Percentiles rank a stretch among this genome's conserved stretches.
These are phyloP conservation scores for Moringa oleifera DNA, from an alignment of 345 rosid species.

Conservation along the genomic window DNA sequence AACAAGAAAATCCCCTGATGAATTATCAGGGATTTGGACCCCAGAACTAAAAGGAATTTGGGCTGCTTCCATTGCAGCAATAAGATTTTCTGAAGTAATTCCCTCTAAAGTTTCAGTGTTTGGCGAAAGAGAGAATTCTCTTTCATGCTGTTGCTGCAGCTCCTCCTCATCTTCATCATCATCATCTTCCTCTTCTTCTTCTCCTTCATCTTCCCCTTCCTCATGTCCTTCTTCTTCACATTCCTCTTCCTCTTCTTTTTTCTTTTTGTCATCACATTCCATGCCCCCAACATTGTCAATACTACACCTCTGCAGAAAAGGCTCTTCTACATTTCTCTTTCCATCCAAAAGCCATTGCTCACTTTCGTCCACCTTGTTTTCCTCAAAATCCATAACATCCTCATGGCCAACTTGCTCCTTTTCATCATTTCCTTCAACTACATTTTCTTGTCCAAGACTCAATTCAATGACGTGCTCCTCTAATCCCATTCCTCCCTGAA, in stretches of 20 bases:
- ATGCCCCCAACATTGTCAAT: slow-evolving; percentile 16
- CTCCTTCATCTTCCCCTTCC: slow-evolving; percentile 34
- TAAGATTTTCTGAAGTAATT: slow-evolving; percentile 47
- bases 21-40: slow-evolving; percentile 39
- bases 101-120: slow-evolving; percentile 41
- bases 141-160: slow-evolving; percentile 32
- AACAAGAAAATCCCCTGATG: slow-evolving; percentile 52
- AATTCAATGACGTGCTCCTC: slow-evolving; percentile 62
- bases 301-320: slow-evolving; percentile 43
- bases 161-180: slow-evolving; percentile 33
- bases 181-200: slow-evolving; percentile 19
- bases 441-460: slow-evolving; percentile 53
- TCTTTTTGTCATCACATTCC: slow-evolving; percentile 20
- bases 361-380: slow-evolving; percentile 32
- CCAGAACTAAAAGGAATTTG: slow-evolving; percentile 49
- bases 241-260: slow-evolving; percentile 21
- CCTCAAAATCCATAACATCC: slow-evolving; percentile 46
- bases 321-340: slow-evolving; percentile 29
- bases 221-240: slow-evolving; percentile 23
- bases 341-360: slow-evolving; percentile 39
- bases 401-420: slow-evolving; percentile 3
- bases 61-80: slow-evolving; percentile 53
- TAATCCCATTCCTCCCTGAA: slow-evolving; percentile 28
- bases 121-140: slow-evolving; percentile 40
- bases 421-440: slow-evolving; percentile 20